A percentile compares a stretch with the other conserved stretches of the same genome.
Evolutionary conservation across 768 basidiomycete species (phyloP).

Genomic region (Dentipellis fragilis): DNA sequence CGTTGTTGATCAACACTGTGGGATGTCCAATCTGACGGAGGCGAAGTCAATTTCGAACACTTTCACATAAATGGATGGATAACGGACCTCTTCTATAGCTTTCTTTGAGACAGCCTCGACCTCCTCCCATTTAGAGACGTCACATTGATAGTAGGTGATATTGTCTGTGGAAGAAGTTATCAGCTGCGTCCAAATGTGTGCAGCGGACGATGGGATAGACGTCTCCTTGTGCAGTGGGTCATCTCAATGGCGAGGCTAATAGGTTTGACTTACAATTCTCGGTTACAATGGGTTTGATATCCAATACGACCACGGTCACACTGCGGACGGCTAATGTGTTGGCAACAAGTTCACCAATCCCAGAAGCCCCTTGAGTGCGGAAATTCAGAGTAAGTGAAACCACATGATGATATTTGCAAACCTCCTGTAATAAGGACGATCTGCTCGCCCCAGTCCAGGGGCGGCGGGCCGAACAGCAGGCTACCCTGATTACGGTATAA

Average conservation of each 20-base stretch:
- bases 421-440: slow-evolving; percentile 90
- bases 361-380: slow-evolving; percentile 58
- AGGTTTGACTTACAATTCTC: slow-evolving; percentile 54
- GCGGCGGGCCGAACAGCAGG: slow-evolving; percentile 46
- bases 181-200: background rate
- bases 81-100: slow-evolving; percentile 64
- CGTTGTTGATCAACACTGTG: slow-evolving; percentile 90
- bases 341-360: slow-evolving; percentile 81
- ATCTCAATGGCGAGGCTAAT: background rate
- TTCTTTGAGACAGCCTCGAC: slow-evolving; percentile 66
- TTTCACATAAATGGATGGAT: background rate
- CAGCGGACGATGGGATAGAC: no score
- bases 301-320: slow-evolving; percentile 78
- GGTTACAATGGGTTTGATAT: slow-evolving; percentile 65
- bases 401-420: slow-evolving; percentile 21
- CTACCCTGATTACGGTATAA: slow-evolving; percentile 69
- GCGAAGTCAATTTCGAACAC: background rate
- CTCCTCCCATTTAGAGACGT: slow-evolving; percentile 82
- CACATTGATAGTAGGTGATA: slow-evolving; percentile 81
- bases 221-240: no score
- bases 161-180: slow-evolving; percentile 39
- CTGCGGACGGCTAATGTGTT: slow-evolving; percentile 79
- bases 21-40: slow-evolving; percentile 65
- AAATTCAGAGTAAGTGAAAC: background rate
- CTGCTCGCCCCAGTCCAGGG: slow-evolving; percentile 80